Conservation (phyloP, 805 yeast genomes). For the Monosporozyma unispora region DNA sequence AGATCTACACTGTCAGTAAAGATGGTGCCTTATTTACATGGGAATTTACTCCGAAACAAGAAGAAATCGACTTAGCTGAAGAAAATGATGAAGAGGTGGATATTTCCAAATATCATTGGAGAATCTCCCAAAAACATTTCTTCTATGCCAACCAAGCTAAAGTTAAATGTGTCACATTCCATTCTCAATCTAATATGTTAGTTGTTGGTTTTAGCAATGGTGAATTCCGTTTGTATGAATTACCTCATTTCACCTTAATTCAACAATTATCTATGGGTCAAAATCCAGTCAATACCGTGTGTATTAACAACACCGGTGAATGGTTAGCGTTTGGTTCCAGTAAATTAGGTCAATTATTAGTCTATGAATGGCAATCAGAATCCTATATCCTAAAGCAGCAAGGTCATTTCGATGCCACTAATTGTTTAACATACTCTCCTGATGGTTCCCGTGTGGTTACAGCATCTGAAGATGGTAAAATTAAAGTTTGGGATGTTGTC, state of each 20-base stretch:
- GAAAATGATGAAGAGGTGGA: conserved; percentile 35
- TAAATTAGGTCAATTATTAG: conserved; percentile 83
- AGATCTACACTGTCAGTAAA: conserved; percentile 81
- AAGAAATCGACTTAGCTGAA: conserved; percentile 38
- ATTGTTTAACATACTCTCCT: conserved; percentile 78
- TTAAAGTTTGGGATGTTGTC: conserved; percentile 89
- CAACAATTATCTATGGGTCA: conserved; percentile 92
- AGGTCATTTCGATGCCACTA: conserved; percentile 91
- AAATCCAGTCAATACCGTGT: conserved; percentile 73
- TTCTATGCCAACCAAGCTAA: conserved; percentile 53
- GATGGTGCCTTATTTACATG: conserved; percentile 93
- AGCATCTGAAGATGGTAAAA: conserved; percentile 93
- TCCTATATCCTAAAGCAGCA: conserved; percentile 92
- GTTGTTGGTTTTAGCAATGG: conserved; percentile 87
- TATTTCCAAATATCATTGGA: conserved; percentile 54
- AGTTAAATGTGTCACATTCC: conserved; percentile 78
- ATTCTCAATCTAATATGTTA: conserved; percentile 57
- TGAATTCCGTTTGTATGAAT: conserved; percentile 81
- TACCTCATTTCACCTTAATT: conserved; percentile 68
- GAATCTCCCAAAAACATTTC: conserved; percentile 70
- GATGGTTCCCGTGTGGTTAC: conserved; percentile 91
- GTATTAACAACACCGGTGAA: conserved; percentile 78
- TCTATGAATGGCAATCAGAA: conserved; percentile 98
- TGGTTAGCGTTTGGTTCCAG: conserved; percentile 96
- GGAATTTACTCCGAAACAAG: conserved; percentile 64